Evolutionary conservation across 306 rosid genomes (phyloP).

Genomic region (Medicago ruthenica): DNA sequence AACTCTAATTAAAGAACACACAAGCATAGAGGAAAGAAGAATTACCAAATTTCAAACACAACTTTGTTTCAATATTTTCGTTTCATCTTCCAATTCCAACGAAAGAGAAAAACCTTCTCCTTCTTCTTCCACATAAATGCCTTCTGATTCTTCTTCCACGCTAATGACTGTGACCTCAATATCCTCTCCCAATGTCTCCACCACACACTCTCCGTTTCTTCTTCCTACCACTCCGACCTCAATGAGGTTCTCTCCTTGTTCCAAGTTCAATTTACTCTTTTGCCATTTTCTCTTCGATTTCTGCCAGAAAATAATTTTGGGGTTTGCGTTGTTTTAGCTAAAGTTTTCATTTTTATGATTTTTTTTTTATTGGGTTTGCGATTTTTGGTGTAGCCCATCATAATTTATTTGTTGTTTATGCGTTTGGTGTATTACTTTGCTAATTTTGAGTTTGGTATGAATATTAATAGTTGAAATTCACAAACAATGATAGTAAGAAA

Average conservation of each 20-base stretch:
- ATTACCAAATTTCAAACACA: too few relatives aligned
- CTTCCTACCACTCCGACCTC: slow-evolving; percentile 61
- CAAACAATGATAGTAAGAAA: background rate
- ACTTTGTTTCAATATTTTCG: too few relatives aligned
- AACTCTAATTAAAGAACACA: too few relatives aligned
- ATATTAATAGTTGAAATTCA: background rate
- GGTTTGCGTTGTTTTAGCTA: background rate
- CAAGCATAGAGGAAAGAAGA: too few relatives aligned
- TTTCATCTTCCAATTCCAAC: background rate
- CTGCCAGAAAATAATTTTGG: background rate
- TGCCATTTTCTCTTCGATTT: too few relatives aligned
- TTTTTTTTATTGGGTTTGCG: background rate
- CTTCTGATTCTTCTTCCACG: slow-evolving; percentile 39
- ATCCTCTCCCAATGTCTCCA: slow-evolving; percentile 49
- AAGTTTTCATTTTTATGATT: background rate
- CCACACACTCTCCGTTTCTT: slow-evolving; percentile 51
- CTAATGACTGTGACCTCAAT: slow-evolving; percentile 58
- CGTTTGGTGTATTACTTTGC: background rate
- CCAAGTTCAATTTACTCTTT: slow-evolving; percentile 53
- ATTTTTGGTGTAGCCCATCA: background rate
- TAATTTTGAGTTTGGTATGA: background rate
- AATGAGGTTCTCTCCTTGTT: slow-evolving; percentile 48
- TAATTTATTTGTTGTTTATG: background rate
- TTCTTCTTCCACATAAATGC: background rate
- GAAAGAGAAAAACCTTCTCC: background rate